Conservation (phyloP, 495 filamentous ascomycete species). For the Mycothermus thermophilus region DNA sequence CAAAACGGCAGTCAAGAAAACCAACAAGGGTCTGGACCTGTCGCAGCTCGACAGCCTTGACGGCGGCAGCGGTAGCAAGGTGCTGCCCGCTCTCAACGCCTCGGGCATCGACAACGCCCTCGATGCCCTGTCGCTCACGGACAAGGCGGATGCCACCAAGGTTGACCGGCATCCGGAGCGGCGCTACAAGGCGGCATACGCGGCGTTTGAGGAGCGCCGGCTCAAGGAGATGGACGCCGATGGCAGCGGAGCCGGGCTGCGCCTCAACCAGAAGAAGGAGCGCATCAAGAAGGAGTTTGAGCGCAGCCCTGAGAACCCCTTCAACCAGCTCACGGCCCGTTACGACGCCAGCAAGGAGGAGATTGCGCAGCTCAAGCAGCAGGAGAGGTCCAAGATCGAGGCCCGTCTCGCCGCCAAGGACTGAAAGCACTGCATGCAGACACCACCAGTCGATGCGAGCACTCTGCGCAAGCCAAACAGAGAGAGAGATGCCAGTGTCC, state of each 20-base stretch:
- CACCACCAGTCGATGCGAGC: no score
- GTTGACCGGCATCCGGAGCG: conserved; percentile 78
- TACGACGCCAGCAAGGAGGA: conserved; percentile 75
- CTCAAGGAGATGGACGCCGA: conserved; percentile 76
- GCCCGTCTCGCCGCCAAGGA: conserved; percentile 37
- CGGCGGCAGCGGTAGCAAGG: conserved; percentile 25
- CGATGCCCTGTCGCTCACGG: conserved; percentile 60
- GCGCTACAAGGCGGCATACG: conserved; percentile 75
- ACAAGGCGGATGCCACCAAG: conserved; percentile 36
- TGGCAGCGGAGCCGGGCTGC: conserved; percentile 50
- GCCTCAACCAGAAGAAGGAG: conserved; percentile 68
- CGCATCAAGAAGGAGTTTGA: conserved; percentile 75
- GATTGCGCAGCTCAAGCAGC: conserved; percentile 46
- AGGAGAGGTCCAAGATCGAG: conserved; percentile 67
- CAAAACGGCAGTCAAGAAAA: conserved; percentile 53
- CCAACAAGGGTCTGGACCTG: conserved; percentile 53
- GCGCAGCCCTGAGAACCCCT: conserved; percentile 84
- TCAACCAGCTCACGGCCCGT: conserved; percentile 60
- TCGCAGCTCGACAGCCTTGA: conserved; percentile 56
- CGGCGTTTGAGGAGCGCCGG: conserved; percentile 72
- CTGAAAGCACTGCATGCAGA: no score
- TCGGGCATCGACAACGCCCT: conserved; percentile 84
- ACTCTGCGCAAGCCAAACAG: no score
- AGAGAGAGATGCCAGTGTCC: no score
- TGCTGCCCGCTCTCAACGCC: conserved; percentile 49